Percentiles rank a stretch among this genome's conserved stretches.
phyloP scores from a whole-genome alignment of 2,329 filamentous ascomycete genomes.

The Trichoderma sp. region DNA sequence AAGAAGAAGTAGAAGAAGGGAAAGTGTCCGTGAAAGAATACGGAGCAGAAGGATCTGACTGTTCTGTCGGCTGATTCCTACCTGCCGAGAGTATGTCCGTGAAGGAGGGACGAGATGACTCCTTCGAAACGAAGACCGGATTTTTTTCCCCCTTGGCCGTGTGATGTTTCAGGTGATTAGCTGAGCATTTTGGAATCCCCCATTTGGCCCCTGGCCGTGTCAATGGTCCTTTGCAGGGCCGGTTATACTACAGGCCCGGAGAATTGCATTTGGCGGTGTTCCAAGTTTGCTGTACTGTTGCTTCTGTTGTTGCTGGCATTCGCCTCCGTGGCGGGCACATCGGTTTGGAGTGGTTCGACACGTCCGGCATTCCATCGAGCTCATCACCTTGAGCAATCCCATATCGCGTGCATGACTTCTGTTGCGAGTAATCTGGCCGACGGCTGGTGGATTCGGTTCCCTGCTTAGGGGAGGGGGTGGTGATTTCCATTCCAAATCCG shows the following conservation, averaged over 20 bases:
- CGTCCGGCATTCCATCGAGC: neutral
- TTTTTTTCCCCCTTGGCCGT: neutral
- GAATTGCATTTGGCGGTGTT: neutral
- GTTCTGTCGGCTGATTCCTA: constrained; percentile 13
- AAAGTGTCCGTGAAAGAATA: neutral
- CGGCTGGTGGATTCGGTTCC: neutral
- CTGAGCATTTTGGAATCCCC: neutral
- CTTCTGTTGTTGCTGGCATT: neutral
- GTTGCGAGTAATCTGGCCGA: neutral
- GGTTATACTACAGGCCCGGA: neutral
- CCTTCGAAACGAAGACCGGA: neutral
- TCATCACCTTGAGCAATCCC: neutral
- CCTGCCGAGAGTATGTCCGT: constrained; percentile 16
- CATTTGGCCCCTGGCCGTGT: neutral
- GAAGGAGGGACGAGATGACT: constrained; percentile 5
- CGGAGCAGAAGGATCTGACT: neutral
- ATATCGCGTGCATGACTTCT: neutral
- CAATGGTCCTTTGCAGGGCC: neutral
- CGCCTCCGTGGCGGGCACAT: neutral
- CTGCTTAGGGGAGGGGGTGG: neutral
- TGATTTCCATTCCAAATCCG: neutral
- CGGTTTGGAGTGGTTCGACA: neutral
- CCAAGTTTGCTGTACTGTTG: neutral
- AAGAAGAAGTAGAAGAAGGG: neutral
- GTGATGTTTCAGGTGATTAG: constrained; percentile 10